Base-by-base conservation (phyloP, 805 yeast species). In the Wilhelminamyces savonicus region DNA sequence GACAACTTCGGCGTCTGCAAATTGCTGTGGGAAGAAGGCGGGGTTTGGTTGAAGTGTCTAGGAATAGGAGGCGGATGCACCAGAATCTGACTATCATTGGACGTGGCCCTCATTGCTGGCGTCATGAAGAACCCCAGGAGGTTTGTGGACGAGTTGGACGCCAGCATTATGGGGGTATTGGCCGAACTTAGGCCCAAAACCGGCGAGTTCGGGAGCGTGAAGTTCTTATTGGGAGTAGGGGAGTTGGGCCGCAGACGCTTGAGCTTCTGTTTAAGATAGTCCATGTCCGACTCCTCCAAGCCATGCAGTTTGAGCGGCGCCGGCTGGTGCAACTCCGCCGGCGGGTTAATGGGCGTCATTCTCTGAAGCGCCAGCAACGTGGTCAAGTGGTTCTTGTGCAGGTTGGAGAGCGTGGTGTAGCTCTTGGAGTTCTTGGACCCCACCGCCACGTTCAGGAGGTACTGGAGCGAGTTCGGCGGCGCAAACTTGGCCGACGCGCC, bases 321-420 rank as follows among this genome's bases (percentile, higher is more conserved):
- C 2, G 46, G 46, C 16, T 34, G 44, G 12, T 36, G 43, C 18
- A 37, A 30, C 5, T 38, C 40, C 6, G 34, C 27, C 29, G 35
- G 18, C 20, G 44, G 32, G 22, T 64, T 50, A 16, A 75, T 46
- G 6, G 81, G 82, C 0, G 82, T 77, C 79, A 77, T 73, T 46
- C 78, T 62, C 46, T 77, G 82, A 31, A 78, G 50, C 3, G 82
- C 68, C 27, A 66, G 56, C 24, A 66, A 50, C 4, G 71, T 53
- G 43, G 48, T 59, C 25, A 63, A 41, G 4, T 34, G 54, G 33
- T 23, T 21, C 65, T 58, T n/a, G 55, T 54, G 27, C 46, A 51
- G 2, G 66, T 60, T 24, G 61, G 52, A 23, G 41, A 29, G 31
- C n/a, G n/a, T n/a, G 6, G 19, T 17, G 8, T 17, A 8, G 8